Evolutionary conservation across 495 filamentous ascomycete species (phyloP).

Genomic region (Talaromyces nanjingensis): DNA sequence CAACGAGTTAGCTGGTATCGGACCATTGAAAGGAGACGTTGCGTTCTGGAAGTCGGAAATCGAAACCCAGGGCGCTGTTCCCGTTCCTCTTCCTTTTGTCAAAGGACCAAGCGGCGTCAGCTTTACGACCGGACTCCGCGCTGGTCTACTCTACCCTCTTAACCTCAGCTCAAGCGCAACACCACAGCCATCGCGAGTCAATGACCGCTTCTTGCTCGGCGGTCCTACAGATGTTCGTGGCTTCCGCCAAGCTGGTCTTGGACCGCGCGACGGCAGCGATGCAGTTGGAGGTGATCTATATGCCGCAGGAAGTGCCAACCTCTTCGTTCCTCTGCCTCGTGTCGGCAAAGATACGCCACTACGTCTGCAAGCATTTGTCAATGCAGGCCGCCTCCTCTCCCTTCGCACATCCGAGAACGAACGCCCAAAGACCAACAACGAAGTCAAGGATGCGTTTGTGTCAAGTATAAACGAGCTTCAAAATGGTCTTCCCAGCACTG

Average conservation of each 20-base stretch:
- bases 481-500: constrained; percentile 73
- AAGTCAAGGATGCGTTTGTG: constrained; percentile 45
- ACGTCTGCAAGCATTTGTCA: constrained; percentile 82
- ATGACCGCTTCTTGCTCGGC: constrained; percentile 91
- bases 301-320: constrained; percentile 75
- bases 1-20: constrained; percentile 81
- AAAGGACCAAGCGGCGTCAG: constrained; percentile 66
- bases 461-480: constrained; percentile 56
- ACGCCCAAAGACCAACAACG: constrained; percentile 43
- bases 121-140: constrained; percentile 57
- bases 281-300: constrained; percentile 88
- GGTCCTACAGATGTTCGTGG: constrained; percentile 92
- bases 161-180: constrained; percentile 42
- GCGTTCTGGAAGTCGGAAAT: constrained; percentile 82
- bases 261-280: constrained; percentile 77
- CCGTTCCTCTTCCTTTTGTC: constrained; percentile 61
- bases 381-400: constrained; percentile 78
- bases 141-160: constrained; percentile 57
- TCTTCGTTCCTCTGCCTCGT: constrained; percentile 76
- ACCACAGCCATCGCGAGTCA: constrained; percentile 65
- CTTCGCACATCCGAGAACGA: constrained; percentile 52
- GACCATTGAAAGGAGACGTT: constrained; percentile 79
- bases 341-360: constrained; percentile 75
- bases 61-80: constrained; percentile 66
- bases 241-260: constrained; percentile 82